Evolutionary conservation across 1,284 basidiomycete genomes (phyloP).

Genomic region (Papiliotrema laurentii): DNA sequence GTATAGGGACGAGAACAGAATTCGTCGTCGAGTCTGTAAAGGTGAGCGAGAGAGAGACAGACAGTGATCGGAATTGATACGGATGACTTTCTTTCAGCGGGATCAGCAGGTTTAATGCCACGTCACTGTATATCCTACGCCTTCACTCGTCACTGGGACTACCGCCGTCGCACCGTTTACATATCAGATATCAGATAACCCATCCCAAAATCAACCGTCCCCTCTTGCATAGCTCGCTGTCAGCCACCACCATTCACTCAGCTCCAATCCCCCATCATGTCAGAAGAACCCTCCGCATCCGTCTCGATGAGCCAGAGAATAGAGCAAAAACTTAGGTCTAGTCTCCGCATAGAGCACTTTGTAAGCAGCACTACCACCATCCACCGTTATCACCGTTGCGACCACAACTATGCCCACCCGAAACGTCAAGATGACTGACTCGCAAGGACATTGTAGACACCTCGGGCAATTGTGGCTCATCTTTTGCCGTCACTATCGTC

Average conservation of each 20-base stretch:
- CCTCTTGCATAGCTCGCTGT: too few species aligned
- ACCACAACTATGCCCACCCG: too few species aligned
- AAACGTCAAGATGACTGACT: too few species aligned
- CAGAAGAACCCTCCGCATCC: neutral
- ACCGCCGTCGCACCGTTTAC: neutral
- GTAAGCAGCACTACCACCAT: too few species aligned
- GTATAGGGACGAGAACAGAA: neutral
- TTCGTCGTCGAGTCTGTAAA: neutral
- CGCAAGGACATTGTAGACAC: conserved; percentile 43
- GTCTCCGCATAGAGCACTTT: conserved; percentile 24
- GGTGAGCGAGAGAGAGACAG: neutral
- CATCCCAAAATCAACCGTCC: neutral
- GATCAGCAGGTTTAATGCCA: conserved; percentile 1
- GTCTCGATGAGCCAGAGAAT: conserved; percentile 15
- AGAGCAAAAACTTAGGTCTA: conserved; percentile 24
- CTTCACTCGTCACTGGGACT: too few species aligned
- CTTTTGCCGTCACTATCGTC: conserved; percentile 43
- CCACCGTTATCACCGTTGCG: too few species aligned
- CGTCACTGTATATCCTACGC: neutral
- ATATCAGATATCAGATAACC: conserved; percentile 1
- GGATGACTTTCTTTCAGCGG: neutral
- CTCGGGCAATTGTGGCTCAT: conserved; percentile 47
- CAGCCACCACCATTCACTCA: neutral
- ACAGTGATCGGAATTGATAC: too few species aligned
- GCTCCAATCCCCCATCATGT: neutral